Conservation (phyloP, 2,329 filamentous ascomycete genomes). For the Diaporthe sp. region DNA sequence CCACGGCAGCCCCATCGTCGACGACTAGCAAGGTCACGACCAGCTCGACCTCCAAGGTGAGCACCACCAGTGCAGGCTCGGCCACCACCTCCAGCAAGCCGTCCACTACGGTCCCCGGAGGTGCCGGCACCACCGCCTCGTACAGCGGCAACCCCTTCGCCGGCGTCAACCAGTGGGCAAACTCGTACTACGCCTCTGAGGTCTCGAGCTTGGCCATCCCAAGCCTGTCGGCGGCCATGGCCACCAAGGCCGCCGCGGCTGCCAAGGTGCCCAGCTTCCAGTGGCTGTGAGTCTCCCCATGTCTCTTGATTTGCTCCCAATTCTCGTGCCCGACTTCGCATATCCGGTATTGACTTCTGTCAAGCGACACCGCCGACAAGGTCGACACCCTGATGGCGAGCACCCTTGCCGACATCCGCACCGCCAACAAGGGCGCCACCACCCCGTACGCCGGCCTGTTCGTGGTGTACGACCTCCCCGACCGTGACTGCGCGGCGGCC, state of each 20-base stretch:
- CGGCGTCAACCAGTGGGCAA: slow-evolving; percentile 65
- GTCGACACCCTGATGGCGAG: slow-evolving; percentile 57
- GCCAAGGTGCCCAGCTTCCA: slow-evolving; percentile 66
- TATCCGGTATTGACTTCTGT: no score
- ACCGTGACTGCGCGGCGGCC: slow-evolving; percentile 69
- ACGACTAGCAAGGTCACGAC: slow-evolving; percentile 43
- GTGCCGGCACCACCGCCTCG: slow-evolving; percentile 51
- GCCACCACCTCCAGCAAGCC: slow-evolving; percentile 50
- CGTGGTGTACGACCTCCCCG: slow-evolving; percentile 68
- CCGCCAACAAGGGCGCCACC: slow-evolving; percentile 51
- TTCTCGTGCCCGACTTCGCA: not conserved
- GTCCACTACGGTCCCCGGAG: slow-evolving; percentile 42
- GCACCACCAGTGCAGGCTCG: slow-evolving; percentile 40
- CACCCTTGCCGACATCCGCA: slow-evolving; percentile 55
- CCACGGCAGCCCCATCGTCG: slow-evolving; percentile 42
- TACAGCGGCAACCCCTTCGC: slow-evolving; percentile 68
- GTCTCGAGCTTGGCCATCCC: slow-evolving; percentile 70
- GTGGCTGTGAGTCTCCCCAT: slow-evolving; percentile 58
- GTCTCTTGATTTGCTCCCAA: not conserved
- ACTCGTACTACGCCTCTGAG: slow-evolving; percentile 68
- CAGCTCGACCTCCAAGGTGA: slow-evolving; percentile 47
- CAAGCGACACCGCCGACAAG: slow-evolving; percentile 63
- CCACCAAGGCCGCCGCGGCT: slow-evolving; percentile 63
- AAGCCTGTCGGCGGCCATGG: slow-evolving; percentile 67
- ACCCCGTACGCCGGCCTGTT: slow-evolving; percentile 38